Evolutionary conservation across 2,329 filamentous ascomycete species (phyloP).

Genomic region (Pseudocercospora crystallina): DNA sequence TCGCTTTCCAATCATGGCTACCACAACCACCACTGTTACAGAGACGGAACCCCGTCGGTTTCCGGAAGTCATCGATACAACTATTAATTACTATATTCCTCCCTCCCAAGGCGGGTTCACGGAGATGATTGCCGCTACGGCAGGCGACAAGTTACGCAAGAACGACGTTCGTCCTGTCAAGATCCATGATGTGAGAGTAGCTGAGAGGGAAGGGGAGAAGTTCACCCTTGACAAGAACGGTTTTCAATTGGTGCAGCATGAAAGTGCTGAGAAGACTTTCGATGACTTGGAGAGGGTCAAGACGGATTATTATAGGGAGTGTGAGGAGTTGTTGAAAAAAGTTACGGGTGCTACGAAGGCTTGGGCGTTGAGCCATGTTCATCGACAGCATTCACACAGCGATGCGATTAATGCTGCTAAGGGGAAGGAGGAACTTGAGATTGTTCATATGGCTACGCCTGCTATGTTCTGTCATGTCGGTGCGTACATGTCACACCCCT

Average conservation of each 20-base stretch:
- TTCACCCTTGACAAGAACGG: conserved; percentile 8
- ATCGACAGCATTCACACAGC: neutral
- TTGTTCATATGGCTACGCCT: neutral
- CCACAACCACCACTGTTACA: no score
- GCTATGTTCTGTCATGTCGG: conserved; percentile 1
- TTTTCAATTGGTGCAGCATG: conserved; percentile 3
- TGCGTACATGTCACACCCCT: neutral
- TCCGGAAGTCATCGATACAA: neutral
- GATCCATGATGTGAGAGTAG: neutral
- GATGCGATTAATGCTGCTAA: neutral
- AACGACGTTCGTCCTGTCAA: conserved; percentile 1
- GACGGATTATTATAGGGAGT: neutral
- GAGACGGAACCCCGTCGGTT: no score
- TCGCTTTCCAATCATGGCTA: no score
- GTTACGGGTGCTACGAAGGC: no score
- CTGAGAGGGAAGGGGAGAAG: neutral
- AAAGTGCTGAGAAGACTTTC: neutral
- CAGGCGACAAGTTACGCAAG: conserved; percentile 1
- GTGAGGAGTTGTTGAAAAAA: neutral
- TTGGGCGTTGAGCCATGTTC: no score
- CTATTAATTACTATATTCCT: neutral
- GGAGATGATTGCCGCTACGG: conserved; percentile 1
- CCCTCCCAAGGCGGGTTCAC: neutral
- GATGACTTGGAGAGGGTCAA: neutral
- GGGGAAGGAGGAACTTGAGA: neutral